Conservation (phyloP, 495 filamentous ascomycete genomes). For the Cercophora newfieldiana region DNA sequence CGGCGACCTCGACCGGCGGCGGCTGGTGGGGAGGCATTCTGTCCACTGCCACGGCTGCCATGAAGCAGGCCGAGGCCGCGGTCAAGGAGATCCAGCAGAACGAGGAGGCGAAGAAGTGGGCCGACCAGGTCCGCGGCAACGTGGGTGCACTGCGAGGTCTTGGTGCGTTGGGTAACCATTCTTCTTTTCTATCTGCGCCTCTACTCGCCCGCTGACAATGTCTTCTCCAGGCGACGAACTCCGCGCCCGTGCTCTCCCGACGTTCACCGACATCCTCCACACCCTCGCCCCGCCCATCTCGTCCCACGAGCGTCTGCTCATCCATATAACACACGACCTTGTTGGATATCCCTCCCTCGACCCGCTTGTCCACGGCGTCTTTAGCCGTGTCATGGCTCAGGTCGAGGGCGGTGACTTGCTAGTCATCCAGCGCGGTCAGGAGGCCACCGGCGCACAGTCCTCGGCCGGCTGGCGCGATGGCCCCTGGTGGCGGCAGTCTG, state of each 20-base stretch:
- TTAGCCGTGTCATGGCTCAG: slow-evolving; percentile 96
- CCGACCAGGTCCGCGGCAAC: slow-evolving; percentile 89
- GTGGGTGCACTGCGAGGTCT: slow-evolving; percentile 77
- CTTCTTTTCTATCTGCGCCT: background rate
- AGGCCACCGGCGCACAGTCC: slow-evolving; percentile 60
- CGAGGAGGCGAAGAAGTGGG: slow-evolving; percentile 95
- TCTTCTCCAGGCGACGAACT: slow-evolving; percentile 75
- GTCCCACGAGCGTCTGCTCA: slow-evolving; percentile 94
- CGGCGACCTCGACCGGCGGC: slow-evolving; percentile 48
- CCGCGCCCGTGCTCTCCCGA: slow-evolving; percentile 83
- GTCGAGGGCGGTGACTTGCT: slow-evolving; percentile 97
- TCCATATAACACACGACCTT: slow-evolving; percentile 96
- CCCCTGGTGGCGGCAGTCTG: slow-evolving; percentile 87
- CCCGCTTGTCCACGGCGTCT: slow-evolving; percentile 87
- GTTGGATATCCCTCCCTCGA: slow-evolving; percentile 92
- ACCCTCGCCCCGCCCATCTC: slow-evolving; percentile 95
- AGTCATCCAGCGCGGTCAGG: slow-evolving; percentile 89
- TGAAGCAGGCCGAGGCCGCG: slow-evolving; percentile 90
- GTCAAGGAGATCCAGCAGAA: slow-evolving; percentile 95
- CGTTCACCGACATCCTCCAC: slow-evolving; percentile 91
- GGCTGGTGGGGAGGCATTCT: slow-evolving; percentile 94
- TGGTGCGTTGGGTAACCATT: slow-evolving; percentile 54
- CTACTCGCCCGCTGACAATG: slow-evolving; percentile 22
- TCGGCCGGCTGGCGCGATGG: slow-evolving; percentile 79
- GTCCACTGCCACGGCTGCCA: slow-evolving; percentile 71